phyloP scores from a whole-genome alignment of 768 basidiomycete species.

The Podaxis sp. region DNA sequence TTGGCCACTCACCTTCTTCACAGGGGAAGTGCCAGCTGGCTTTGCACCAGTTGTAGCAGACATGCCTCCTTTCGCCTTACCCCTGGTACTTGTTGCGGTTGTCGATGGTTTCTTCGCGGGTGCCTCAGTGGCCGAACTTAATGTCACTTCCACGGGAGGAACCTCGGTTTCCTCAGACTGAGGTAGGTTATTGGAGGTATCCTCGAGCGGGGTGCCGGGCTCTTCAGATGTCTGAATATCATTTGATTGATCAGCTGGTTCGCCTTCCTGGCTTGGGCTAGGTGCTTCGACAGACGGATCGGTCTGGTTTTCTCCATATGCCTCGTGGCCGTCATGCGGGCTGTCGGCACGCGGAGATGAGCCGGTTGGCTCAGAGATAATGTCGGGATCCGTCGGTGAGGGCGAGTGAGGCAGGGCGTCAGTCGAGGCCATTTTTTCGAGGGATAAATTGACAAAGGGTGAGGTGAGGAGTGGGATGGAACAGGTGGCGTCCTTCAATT shows the following conservation, averaged over 20 bases:
- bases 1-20: slow-evolving; percentile 59
- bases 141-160: slow-evolving; percentile 21
- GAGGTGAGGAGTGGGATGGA: not conserved
- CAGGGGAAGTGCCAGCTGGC: slow-evolving; percentile 41
- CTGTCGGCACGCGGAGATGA: not conserved
- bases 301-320: slow-evolving; percentile 1
- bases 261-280: slow-evolving; percentile 10
- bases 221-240: not conserved
- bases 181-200: not conserved
- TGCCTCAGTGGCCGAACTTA: slow-evolving; percentile 24
- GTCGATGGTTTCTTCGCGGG: slow-evolving; percentile 34
- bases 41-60: not conserved
- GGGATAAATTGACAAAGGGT: not conserved
- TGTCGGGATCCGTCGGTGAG: not conserved
- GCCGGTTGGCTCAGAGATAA: slow-evolving; percentile 1
- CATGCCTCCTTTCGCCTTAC: slow-evolving; percentile 45
- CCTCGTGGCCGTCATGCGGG: slow-evolving; percentile 15
- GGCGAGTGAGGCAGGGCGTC: slow-evolving; percentile 5
- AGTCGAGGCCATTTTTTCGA: slow-evolving; percentile 1
- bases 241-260: slow-evolving; percentile 15
- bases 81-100: slow-evolving; percentile 38
- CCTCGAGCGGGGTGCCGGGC: slow-evolving; percentile 1
- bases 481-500: not conserved
- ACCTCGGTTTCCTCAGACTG: slow-evolving; percentile 14
- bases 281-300: slow-evolving; percentile 13